phyloP scores from a whole-genome alignment of 208 protist genomes.

The Trypanosoma platydactyli region DNA sequence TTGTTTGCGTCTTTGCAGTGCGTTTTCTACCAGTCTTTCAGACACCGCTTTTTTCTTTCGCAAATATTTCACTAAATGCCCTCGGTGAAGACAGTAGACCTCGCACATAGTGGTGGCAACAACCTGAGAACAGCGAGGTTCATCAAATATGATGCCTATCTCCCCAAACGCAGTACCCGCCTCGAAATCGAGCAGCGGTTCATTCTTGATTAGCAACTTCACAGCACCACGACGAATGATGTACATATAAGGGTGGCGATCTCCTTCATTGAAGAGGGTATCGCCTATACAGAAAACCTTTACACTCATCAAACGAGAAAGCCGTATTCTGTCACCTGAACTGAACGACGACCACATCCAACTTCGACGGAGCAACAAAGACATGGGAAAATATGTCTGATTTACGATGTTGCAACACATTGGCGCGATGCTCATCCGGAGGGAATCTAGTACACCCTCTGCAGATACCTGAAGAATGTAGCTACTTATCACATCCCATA shows the following conservation, averaged over 20 bases:
- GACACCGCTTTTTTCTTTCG: conserved; percentile 58
- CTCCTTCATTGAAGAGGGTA: conserved; percentile 67
- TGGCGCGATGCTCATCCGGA: conserved; percentile 55
- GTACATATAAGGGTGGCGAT: conserved; percentile 72
- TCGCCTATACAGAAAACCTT: conserved; percentile 75
- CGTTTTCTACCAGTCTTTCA: conserved; percentile 41
- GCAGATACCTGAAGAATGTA: conserved; percentile 38
- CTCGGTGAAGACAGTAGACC: conserved; percentile 71
- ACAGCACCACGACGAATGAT: conserved; percentile 77
- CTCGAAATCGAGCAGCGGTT: conserved; percentile 62
- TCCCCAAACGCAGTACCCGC: conserved; percentile 78
- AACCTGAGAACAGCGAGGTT: conserved; percentile 71
- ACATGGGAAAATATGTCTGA: conserved; percentile 66
- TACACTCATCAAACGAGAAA: conserved; percentile 69
- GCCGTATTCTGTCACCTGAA: conserved; percentile 72
- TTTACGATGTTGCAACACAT: conserved; percentile 62
- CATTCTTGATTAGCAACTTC: conserved; percentile 61
- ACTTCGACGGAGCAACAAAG: conserved; percentile 73
- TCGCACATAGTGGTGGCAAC: conserved; percentile 75
- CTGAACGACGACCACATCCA: conserved; percentile 84
- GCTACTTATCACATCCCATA: conserved; percentile 74
- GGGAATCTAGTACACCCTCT: conserved; percentile 44
- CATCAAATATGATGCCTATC: conserved; percentile 75
- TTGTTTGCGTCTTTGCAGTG: conserved; percentile 48
- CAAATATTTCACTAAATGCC: conserved; percentile 43